These are phyloP conservation scores for Parsonsia alboflavescens DNA, from an alignment of 257 asterid species.

Conservation along the genomic window DNA sequence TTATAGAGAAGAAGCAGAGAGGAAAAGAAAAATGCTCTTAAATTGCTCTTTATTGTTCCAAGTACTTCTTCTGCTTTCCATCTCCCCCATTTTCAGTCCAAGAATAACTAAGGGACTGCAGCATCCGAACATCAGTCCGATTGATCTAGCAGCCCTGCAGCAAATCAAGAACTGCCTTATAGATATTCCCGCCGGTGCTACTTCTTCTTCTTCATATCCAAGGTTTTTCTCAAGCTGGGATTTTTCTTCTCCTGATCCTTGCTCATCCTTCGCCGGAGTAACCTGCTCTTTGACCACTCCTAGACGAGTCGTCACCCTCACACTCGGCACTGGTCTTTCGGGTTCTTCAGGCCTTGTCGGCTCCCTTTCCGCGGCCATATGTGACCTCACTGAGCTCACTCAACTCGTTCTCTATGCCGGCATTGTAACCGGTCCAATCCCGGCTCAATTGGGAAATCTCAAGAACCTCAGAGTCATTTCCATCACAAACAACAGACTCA, in stretches of 20 bases:
- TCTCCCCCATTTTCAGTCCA: conserved; percentile 1
- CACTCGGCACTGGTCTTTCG: conserved; percentile 68
- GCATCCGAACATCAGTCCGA: conserved; percentile 7
- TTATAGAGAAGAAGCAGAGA: neutral
- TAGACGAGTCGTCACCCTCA: conserved; percentile 28
- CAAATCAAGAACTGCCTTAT: conserved; percentile 50
- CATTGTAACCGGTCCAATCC: conserved; percentile 72
- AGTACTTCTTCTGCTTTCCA: neutral
- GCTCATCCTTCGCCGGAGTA: conserved; percentile 60
- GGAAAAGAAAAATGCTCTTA: neutral
- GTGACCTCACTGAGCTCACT: conserved; percentile 38
- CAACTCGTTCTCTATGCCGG: conserved; percentile 71
- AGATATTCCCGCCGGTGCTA: conserved; percentile 31
- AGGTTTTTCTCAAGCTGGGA: conserved; percentile 63
- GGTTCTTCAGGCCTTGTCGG: conserved; percentile 67
- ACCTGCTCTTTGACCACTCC: conserved; percentile 38
- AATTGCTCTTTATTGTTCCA: neutral
- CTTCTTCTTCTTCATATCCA: conserved; percentile 30
- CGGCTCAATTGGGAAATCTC: conserved; percentile 36
- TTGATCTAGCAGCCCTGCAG: conserved; percentile 57
- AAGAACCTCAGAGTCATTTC: conserved; percentile 49
- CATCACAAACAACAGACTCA: conserved; percentile 56
- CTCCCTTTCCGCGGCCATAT: conserved; percentile 46
- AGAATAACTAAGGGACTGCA: neutral
- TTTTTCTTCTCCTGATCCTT: conserved; percentile 57